Evolutionary conservation across 352 stramenopile species (phyloP).

Genomic region (Elongisporangium senticosum): DNA sequence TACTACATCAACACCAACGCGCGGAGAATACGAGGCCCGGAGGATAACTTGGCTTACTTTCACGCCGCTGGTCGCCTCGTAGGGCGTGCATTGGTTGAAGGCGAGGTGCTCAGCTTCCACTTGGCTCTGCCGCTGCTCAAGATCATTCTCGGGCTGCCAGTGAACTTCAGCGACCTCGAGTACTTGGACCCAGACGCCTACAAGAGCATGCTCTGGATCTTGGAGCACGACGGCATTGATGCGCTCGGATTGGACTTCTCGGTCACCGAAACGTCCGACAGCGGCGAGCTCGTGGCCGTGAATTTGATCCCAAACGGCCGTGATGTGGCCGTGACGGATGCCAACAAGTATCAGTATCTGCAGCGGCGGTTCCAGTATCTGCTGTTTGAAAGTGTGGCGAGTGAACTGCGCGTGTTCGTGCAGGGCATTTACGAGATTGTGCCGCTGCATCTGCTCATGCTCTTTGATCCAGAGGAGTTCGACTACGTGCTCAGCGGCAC

Average conservation of each 20-base stretch:
- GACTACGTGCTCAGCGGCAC: conserved; percentile 92
- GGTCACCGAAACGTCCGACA: conserved; percentile 11
- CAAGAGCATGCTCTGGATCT: conserved; percentile 46
- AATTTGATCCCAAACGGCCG: conserved; percentile 34
- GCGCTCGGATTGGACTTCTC: conserved; percentile 39
- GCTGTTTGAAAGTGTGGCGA: conserved; percentile 84
- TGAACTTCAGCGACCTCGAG: conserved; percentile 38
- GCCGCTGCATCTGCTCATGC: conserved; percentile 83
- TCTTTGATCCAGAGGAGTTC: conserved; percentile 95
- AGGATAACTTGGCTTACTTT: conserved; percentile 37
- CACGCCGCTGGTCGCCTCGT: conserved; percentile 41
- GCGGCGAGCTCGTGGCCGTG: conserved; percentile 15
- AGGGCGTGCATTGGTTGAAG: conserved; percentile 61
- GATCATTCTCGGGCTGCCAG: conserved; percentile 33
- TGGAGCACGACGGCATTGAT: conserved; percentile 31
- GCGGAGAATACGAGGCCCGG: conserved; percentile 10
- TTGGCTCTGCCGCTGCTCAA: conserved; percentile 61
- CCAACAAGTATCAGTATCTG: conserved; percentile 88
- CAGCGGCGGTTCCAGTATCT: conserved; percentile 87
- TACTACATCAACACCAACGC: conserved; percentile 50
- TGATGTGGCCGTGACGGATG: conserved; percentile 81
- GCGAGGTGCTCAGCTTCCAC: conserved; percentile 89
- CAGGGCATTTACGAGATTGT: conserved; percentile 94
- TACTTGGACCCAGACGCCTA: conserved; percentile 35
- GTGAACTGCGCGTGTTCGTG: conserved; percentile 71